Percentiles rank a stretch among this genome's conserved stretches.
Conservation (phyloP, 2,329 filamentous ascomycete genomes). For the Penicillium concentricum region DNA sequence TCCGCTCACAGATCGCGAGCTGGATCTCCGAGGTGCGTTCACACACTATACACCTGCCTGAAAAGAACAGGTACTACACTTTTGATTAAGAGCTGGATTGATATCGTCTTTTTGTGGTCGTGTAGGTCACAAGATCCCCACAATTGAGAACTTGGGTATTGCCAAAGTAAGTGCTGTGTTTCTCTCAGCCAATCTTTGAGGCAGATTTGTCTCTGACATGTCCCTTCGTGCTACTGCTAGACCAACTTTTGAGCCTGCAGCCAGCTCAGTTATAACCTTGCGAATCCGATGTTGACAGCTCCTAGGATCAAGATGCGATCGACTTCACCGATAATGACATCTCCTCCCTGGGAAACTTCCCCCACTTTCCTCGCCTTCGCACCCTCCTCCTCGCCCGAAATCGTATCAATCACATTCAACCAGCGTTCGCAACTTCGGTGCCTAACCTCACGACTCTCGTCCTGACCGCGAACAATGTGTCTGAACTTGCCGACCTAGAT, state of each 20-base stretch:
- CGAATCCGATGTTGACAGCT: slow-evolving; percentile 5
- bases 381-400: slow-evolving; percentile 89
- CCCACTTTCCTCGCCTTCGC: slow-evolving; percentile 80
- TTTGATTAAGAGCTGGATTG: slow-evolving; percentile 70
- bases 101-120: slow-evolving; percentile 62
- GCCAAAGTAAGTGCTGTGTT: slow-evolving; percentile 67
- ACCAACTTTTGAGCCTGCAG: neutral
- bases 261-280: neutral
- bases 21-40: slow-evolving; percentile 96
- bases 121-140: slow-evolving; percentile 95
- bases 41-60: slow-evolving; percentile 44
- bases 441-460: slow-evolving; percentile 81
- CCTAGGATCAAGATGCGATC: slow-evolving; percentile 90
- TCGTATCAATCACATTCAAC: slow-evolving; percentile 78
- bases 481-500: slow-evolving; percentile 84
- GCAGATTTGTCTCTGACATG: neutral
- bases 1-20: slow-evolving; percentile 96
- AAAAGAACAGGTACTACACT: slow-evolving; percentile 87
- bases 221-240: neutral
- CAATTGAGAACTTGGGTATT: slow-evolving; percentile 95
- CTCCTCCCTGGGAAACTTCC: slow-evolving; percentile 84
- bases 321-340: slow-evolving; percentile 99
- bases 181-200: neutral
- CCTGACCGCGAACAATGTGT: slow-evolving; percentile 76
- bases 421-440: slow-evolving; percentile 68